Evolutionary conservation across 768 basidiomycete species (phyloP).

Genomic region (Boletus eberwhitei): DNA sequence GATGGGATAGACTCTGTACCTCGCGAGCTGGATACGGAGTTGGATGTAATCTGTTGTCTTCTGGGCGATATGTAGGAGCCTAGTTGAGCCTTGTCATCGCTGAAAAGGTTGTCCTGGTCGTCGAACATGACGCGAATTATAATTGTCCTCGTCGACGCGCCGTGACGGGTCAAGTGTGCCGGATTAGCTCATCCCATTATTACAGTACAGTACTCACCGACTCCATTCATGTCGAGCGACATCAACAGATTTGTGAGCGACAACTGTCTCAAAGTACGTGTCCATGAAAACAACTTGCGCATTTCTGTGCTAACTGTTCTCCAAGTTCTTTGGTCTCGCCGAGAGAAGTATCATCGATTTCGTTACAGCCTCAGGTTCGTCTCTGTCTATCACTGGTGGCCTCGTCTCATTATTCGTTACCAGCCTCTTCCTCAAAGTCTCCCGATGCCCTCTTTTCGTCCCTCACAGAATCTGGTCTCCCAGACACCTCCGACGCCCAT

Average conservation of each 20-base stretch:
- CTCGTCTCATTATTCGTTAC: background rate
- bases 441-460: constrained; percentile 74
- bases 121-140: too few relatives aligned
- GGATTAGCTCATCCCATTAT: background rate
- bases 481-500: constrained; percentile 77
- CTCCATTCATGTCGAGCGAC: constrained; percentile 51
- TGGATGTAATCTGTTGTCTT: constrained; percentile 21
- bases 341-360: constrained; percentile 84
- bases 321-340: constrained; percentile 77
- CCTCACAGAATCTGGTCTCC: constrained; percentile 74
- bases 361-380: constrained; percentile 78
- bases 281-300: background rate
- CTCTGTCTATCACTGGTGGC: background rate
- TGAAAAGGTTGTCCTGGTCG: background rate
- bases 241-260: constrained; percentile 75
- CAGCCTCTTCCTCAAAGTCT: constrained; percentile 78
- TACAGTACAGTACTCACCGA: background rate
- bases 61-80: constrained; percentile 10
- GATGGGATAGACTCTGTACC: constrained; percentile 26
- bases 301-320: background rate
- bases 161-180: background rate
- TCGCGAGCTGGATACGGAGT: constrained; percentile 30
- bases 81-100: background rate
- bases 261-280: constrained; percentile 63
- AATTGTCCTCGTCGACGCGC: background rate